A percentile compares a stretch with the other conserved stretches of the same genome.
Conservation (phyloP, 306 rosid genomes). For the Phaseolus lunatus region DNA sequence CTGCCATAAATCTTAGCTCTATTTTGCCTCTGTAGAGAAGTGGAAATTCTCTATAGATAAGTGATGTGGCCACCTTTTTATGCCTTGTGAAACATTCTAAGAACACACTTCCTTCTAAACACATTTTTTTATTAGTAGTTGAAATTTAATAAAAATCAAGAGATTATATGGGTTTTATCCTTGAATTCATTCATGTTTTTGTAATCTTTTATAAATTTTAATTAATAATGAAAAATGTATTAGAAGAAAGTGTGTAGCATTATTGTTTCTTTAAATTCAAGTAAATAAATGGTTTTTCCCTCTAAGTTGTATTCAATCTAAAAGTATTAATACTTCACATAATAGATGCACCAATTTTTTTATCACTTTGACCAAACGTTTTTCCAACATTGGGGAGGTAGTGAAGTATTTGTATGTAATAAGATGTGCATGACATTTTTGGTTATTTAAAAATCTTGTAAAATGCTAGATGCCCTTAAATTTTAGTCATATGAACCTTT, state of each 20-base stretch:
- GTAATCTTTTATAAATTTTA: not conserved
- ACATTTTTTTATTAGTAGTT: not conserved
- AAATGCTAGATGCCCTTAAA: no score
- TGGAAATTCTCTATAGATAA: conserved; percentile 2
- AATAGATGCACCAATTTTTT: conserved; percentile 27
- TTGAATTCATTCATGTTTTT: not conserved
- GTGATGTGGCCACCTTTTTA: conserved; percentile 2
- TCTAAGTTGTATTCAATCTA: conserved; percentile 29
- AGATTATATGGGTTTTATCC: not conserved
- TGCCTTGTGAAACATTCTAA: not conserved
- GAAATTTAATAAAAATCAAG: not conserved
- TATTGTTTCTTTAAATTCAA: conserved; percentile 32
- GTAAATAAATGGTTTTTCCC: conserved; percentile 17
- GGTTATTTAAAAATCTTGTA: no score
- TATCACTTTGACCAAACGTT: not conserved
- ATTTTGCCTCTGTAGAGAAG: not conserved
- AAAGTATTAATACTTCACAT: not conserved
- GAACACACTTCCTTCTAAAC: not conserved
- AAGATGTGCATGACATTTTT: no score
- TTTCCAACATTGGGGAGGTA: no score
- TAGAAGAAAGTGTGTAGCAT: not conserved
- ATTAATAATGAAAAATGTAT: not conserved
- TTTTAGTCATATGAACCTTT: no score
- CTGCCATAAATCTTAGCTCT: conserved; percentile 53
- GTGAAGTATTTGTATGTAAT: no score